A percentile compares a stretch with the other conserved stretches of the same genome.
Conservation (phyloP, 768 basidiomycete species). For the Tephrocybe rancida region DNA sequence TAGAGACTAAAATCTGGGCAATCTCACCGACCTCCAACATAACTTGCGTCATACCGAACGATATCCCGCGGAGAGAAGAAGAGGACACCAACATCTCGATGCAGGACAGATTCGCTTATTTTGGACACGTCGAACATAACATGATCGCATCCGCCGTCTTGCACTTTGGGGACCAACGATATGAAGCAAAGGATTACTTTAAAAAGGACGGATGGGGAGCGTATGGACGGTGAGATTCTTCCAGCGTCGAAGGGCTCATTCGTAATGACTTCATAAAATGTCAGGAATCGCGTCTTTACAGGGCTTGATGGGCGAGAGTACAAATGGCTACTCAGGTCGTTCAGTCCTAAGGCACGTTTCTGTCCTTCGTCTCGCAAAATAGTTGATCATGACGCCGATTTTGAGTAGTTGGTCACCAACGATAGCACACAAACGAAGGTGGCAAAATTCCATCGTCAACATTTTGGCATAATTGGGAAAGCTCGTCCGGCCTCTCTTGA, state of each 20-base stretch:
- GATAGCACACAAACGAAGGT: slow-evolving; percentile 10
- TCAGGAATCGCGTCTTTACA: slow-evolving; percentile 22
- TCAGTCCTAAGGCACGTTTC: slow-evolving; percentile 8
- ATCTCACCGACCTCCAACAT: slow-evolving; percentile 8
- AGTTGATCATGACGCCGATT: background rate
- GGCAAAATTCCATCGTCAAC: slow-evolving; percentile 16
- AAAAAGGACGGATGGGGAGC: slow-evolving; percentile 20
- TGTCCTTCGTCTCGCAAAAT: too few species aligned
- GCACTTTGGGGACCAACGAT: slow-evolving; percentile 25
- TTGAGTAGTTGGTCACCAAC: slow-evolving; percentile 6
- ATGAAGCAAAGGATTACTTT: slow-evolving; percentile 27
- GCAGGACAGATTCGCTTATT: slow-evolving; percentile 13
- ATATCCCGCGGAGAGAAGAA: background rate
- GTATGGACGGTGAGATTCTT: slow-evolving; percentile 16
- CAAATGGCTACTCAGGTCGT: slow-evolving; percentile 16
- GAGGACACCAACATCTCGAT: background rate
- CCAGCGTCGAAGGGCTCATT: background rate
- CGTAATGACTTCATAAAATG: background rate
- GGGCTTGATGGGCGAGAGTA: slow-evolving; percentile 23
- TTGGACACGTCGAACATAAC: slow-evolving; percentile 13
- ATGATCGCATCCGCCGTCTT: slow-evolving; percentile 25
- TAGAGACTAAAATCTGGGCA: slow-evolving; percentile 10
- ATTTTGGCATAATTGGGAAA: slow-evolving; percentile 16
- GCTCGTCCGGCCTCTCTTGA: slow-evolving; percentile 17
- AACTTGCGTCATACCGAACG: slow-evolving; percentile 13